Evolutionary conservation across 2,329 filamentous ascomycete genomes (phyloP), one percentile per base, ranked within the genome.

Genomic region (Corynespora cassiicola): DNA sequence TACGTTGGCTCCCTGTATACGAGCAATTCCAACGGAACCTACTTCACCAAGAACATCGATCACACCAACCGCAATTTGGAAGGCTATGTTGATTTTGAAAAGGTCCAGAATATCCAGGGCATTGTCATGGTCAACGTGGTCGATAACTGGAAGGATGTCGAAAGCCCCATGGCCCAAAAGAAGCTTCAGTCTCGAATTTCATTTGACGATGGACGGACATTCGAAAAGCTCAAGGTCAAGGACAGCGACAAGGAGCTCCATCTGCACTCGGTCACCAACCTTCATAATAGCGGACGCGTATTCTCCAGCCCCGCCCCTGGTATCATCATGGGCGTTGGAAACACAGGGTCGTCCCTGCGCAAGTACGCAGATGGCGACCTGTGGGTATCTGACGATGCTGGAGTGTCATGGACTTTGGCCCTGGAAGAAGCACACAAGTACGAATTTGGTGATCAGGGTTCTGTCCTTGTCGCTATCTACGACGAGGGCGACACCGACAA

Each of bases 1-100:
- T 81, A 86, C 0, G 92, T 96, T 81, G 95, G 94, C 21, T 84
- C 87, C 8, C 77, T 99, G 39, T 92, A 96, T 61, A 95, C 90
- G 5, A 97, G 92, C 64, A 99, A 99, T 66, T 97, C 91, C 20
- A 95, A 97, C 63, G 94, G 94, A 45, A 96, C 90, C 2, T 96
- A 92, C 68, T 99, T 97, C 65, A 94, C 88, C 2, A 85, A 87
- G 59, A 97, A 96, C 58, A 80, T 92, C 39, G 88, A 95, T 42
- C 87, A 96, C 66, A 96, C 92, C 21, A 97, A 99, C 67, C 87
- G 91, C 56, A 87, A 92, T 58, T 56, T 65, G 7, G 71, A 73
- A 18, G 90, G 90, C 3, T 81, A 84, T 40, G 91, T 99, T 33
- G 94, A 99, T 66, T 99, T 97, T 58, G 94, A 99, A 65, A 95